These are phyloP conservation scores for Suzukiozyma palmioleophila DNA, from an alignment of 1,139 yeast genomes.

Conservation along the genomic window DNA sequence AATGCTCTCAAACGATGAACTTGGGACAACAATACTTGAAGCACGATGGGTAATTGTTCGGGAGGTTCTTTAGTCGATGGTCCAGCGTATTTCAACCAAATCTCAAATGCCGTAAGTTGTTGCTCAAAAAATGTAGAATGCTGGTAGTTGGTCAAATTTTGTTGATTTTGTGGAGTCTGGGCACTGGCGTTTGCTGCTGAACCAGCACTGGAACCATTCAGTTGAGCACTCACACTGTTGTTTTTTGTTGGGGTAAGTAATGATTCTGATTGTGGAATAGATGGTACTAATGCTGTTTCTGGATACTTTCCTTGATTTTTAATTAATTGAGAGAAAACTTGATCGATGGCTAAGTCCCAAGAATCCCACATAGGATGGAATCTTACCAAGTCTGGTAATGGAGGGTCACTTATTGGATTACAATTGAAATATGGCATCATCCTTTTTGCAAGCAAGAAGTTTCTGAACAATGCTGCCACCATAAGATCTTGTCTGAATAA, in stretches of 20 bases:
- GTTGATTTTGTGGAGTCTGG: slow-evolving; percentile 15
- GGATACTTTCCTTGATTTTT: slow-evolving; percentile 19
- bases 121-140: slow-evolving; percentile 94
- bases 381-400: slow-evolving; percentile 74
- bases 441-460: slow-evolving; percentile 84
- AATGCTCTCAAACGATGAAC: slow-evolving; percentile 90
- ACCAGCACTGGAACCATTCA: slow-evolving; percentile 1
- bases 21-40: slow-evolving; percentile 89
- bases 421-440: slow-evolving; percentile 93
- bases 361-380: slow-evolving; percentile 97
- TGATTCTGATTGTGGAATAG: slow-evolving; percentile 6
- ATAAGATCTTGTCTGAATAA: slow-evolving; percentile 92
- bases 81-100: slow-evolving; percentile 87
- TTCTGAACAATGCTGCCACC: slow-evolving; percentile 94
- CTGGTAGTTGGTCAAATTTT: slow-evolving; percentile 50
- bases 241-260: neutral
- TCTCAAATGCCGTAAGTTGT: slow-evolving; percentile 91
- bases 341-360: slow-evolving; percentile 97
- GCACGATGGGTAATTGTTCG: slow-evolving; percentile 88
- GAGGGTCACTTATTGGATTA: slow-evolving; percentile 93
- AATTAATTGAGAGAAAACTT: slow-evolving; percentile 71
- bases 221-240: slow-evolving; percentile 2
- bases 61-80: slow-evolving; percentile 84
- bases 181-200: slow-evolving; percentile 1
- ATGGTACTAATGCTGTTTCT: neutral